Evolutionary conservation across 78 protist species (phyloP).

Genomic region (Dictyostelium brefeldianum): DNA sequence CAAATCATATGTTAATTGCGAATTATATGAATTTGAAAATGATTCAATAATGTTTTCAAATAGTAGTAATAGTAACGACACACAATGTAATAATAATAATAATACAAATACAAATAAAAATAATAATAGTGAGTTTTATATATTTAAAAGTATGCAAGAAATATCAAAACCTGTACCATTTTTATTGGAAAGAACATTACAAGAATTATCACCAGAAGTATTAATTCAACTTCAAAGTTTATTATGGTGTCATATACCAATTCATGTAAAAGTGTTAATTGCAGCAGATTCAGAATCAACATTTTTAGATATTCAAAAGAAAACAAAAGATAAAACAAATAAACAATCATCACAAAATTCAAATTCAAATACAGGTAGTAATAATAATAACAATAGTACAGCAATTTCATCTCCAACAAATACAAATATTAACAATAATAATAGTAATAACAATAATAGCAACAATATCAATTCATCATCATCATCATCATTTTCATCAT

Average conservation of each 20-base stretch:
- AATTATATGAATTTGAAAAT: neutral
- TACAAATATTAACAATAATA: neutral
- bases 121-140: neutral
- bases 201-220: conserved; percentile 23
- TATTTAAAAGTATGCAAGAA: conserved; percentile 54
- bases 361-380: neutral
- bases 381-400: neutral
- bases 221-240: conserved; percentile 18
- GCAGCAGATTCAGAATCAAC: neutral
- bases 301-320: neutral
- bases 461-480: neutral
- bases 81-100: neutral
- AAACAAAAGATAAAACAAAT: neutral
- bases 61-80: too few relatives aligned
- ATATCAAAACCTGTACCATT: conserved; percentile 31
- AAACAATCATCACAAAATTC: neutral
- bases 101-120: too few relatives aligned
- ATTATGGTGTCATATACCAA: conserved; percentile 60
- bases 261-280: conserved; percentile 19
- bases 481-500: conserved; percentile 8
- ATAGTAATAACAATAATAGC: too few relatives aligned
- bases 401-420: neutral
- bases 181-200: conserved; percentile 1
- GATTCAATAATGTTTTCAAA: neutral
- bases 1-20: conserved; percentile 26